Evolutionary conservation across 768 basidiomycete genomes (phyloP), one percentile per base, ranked within the genome.

Genomic region (Galerina sulciceps): DNA sequence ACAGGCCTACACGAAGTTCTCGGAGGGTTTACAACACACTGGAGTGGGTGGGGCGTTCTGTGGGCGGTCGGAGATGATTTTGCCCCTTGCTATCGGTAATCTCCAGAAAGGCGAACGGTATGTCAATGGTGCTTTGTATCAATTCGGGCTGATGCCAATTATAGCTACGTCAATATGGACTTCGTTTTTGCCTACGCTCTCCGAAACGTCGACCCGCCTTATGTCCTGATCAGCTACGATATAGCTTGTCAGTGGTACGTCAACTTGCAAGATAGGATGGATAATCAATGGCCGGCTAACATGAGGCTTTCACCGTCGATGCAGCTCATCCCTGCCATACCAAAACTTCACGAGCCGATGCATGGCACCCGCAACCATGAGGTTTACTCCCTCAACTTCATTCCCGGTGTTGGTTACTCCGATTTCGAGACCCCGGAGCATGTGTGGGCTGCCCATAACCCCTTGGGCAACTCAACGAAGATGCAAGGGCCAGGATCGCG

Each of bases 391-490:
- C 58, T 75, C 48, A 75, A 74, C 48, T 67, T 57, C 40, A 45
- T 63, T 3, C 53, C 38, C 6, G 65, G 70, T 1, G 58, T 65
- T 23, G 74, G 70, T 1, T 53, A 65, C 0, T 68, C 69, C 1
- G 73, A 75, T 54, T 65, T 71, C 0, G 75, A 79, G 51, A 69
- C 56, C 0, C 67, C 71, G 0, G 77, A 81, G 38, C 58, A 64
- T 0, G 58, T 62, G 1, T 80, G 78, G 79, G 42, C 71, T 0
- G 45, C 36, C 0, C 50, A 67, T 11, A 75, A 77, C 55, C 47
- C 61, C 0, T 57, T 64, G 0, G 68, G 68, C 2, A 58, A 63
- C 1, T 70, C 71, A 20, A 76, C 73, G 0, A 63, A 68, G 6
- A 73, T 73, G 17, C 77, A 75, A 71, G 73, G 71, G 0, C 72